Evolutionary conservation across 306 rosid genomes (phyloP), one percentile per base, ranked within the genome.

Genomic region (Prunus mira): DNA sequence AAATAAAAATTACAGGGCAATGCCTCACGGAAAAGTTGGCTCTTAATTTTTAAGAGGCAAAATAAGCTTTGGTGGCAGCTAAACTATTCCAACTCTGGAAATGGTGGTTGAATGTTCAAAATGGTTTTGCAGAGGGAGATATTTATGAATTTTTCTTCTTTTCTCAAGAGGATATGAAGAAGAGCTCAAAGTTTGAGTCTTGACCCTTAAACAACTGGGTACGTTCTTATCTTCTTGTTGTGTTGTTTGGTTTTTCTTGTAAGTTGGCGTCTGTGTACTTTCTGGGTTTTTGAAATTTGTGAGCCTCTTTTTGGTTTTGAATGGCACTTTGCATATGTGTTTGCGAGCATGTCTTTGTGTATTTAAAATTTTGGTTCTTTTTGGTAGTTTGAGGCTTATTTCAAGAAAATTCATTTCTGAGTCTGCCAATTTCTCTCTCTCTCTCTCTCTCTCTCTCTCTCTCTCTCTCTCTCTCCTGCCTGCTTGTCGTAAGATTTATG

Each of bases 271-370:
- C n/a, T 45, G 11, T 19, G 12, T 1, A 2, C 18, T 54, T 67
- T 50, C 75, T 52, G 55, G 80, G 57, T 56, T 55, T 67, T 49
- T n/a, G 62, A 77, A 5, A 45, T 64, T 34, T 60, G 72, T 50
- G 57, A 2, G 34, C 49, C 61, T 28, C 2, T 51, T 51, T 51
- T 14, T 17, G 56, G 19, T 5, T 51, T 17, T 51, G 18, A 34
- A 34, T 34, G 41, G 11, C 30, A 2, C 2, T 7, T 38, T 66
- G 19, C 45, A 25, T 65, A 38, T 11, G 28, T 34, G 24, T 70
- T 12, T 52, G 6, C 22, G 19, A 19, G 12, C 41, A 32, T 52
- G 38, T 12, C 38, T 43, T 25, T 65, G 52, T 24, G 73, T 15
- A 17, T 32, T 67, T 12, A 19, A 19, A 67, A 49, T 22, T 56